Evolutionary conservation across 306 rosid species (phyloP), one percentile per base, ranked within the genome.

Genomic region (Medicago lupulina): DNA sequence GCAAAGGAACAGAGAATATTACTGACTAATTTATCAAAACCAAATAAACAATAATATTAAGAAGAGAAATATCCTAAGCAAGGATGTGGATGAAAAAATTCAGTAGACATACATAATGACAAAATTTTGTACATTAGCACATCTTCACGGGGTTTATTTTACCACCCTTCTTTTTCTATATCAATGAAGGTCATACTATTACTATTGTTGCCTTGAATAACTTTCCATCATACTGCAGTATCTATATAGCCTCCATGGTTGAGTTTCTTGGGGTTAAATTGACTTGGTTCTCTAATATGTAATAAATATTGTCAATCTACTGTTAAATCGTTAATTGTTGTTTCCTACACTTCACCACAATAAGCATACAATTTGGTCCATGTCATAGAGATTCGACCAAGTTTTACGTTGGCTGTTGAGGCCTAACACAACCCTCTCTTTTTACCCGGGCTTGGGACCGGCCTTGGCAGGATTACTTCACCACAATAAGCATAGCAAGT

Each of bases 1-100:
- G 80, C 58, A 71, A 81, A 78, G 60, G 55, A 79, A 83, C 23
- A 36, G 66, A 50, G 71, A 69, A 58, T 71, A 76, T 87, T 60
- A 85, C 79, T 21, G 12, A 70, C 73, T 80, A 23, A 53, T 57
- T 77, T 61, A 76, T 59, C 70, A 73, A 65, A 36, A 54, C 38
- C 71, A 67, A 10, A 57, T 70, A 47, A 74, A 74, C n/a, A n/a
- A n/a, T n/a, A n/a, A n/a, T 53, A 25, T 15, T 21, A 21, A 1
- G 7, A 67, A 74, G 60, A 61, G 19, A 79, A 77, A 76, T 17
- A 64, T 46, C 41, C 28, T 9, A 43, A 18, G 19, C 23, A 21
- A 21, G 23, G 40, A 74, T 50, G 59, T 40, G 74, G 65, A 70
- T 51, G 23, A 38, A n/a, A 50, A 53, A 83, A 47, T 40, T 50